Conservation (phyloP, 23 red algal species). For the Chondrus crispus region DNA sequence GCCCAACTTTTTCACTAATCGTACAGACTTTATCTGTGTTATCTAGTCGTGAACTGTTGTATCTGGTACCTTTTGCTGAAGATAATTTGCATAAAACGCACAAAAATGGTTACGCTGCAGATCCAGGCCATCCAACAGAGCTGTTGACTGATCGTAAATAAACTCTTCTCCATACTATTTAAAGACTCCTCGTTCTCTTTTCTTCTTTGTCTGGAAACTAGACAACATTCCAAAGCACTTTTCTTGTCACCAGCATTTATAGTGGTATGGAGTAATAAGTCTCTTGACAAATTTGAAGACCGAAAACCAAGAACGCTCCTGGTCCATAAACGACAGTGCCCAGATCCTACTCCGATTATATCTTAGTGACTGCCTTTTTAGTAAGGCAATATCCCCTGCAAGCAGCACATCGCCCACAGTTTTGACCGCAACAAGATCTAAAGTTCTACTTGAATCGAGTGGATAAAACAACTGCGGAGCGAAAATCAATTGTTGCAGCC, state of each 20-base stretch:
- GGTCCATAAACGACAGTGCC: background rate
- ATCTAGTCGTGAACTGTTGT: background rate
- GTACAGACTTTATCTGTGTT: background rate
- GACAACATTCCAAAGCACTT: background rate
- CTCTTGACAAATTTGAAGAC: background rate
- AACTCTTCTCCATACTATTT: background rate
- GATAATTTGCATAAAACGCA: background rate
- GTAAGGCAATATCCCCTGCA: background rate
- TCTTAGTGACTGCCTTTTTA: background rate
- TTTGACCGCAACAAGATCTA: background rate
- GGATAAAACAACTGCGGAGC: background rate
- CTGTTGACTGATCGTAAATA: constrained; percentile 29
- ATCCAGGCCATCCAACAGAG: background rate
- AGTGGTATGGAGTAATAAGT: background rate
- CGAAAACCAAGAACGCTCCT: background rate
- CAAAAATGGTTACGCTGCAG: background rate
- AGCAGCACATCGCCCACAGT: background rate
- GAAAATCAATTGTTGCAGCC: background rate
- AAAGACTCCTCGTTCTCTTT: background rate
- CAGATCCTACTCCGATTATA: background rate
- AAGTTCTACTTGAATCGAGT: background rate
- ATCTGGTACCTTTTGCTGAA: background rate
- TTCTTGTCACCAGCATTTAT: background rate
- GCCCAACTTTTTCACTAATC: background rate
- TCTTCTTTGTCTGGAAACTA: background rate